phyloP scores from a whole-genome alignment of 495 filamentous ascomycete genomes.

The Penicillium macrosclerotiorum region DNA sequence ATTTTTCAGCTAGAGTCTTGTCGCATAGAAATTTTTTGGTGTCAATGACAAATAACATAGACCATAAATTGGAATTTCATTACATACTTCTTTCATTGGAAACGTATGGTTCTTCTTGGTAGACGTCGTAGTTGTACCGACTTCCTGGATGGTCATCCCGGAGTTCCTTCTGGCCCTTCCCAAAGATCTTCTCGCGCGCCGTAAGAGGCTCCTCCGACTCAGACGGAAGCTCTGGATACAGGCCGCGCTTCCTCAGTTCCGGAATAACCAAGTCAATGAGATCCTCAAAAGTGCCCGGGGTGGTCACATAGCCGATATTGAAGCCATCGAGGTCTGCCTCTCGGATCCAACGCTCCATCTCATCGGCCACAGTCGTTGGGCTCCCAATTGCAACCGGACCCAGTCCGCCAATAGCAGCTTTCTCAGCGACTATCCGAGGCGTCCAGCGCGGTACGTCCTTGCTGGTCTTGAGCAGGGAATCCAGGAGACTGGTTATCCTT shows the following conservation, averaged over 20 bases:
- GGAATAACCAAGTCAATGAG: constrained; percentile 60
- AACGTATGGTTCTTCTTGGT: constrained; percentile 40
- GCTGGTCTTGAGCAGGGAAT: constrained; percentile 49
- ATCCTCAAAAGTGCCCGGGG: constrained; percentile 61
- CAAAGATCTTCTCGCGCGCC: constrained; percentile 60
- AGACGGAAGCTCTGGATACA: constrained; percentile 36
- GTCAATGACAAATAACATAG: no score
- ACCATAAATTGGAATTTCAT: not conserved
- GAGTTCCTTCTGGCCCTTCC: constrained; percentile 52
- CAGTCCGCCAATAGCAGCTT: constrained; percentile 56
- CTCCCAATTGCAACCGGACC: constrained; percentile 54
- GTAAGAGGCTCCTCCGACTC: constrained; percentile 45
- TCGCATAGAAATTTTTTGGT: no score
- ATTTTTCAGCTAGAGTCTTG: no score
- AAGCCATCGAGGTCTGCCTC: constrained; percentile 64
- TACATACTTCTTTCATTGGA: not conserved
- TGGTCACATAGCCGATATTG: constrained; percentile 53
- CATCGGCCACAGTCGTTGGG: constrained; percentile 54
- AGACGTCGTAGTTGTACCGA: constrained; percentile 57
- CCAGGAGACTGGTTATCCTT: constrained; percentile 51
- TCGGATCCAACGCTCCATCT: constrained; percentile 56
- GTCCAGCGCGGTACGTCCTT: constrained; percentile 53
- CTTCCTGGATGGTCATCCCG: constrained; percentile 54
- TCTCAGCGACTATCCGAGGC: constrained; percentile 51
- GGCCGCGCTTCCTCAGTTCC: constrained; percentile 53